Percentiles rank a stretch among this genome's conserved stretches.
phyloP scores from a whole-genome alignment of 805 yeast genomes.

The Candida sphagnicola region DNA sequence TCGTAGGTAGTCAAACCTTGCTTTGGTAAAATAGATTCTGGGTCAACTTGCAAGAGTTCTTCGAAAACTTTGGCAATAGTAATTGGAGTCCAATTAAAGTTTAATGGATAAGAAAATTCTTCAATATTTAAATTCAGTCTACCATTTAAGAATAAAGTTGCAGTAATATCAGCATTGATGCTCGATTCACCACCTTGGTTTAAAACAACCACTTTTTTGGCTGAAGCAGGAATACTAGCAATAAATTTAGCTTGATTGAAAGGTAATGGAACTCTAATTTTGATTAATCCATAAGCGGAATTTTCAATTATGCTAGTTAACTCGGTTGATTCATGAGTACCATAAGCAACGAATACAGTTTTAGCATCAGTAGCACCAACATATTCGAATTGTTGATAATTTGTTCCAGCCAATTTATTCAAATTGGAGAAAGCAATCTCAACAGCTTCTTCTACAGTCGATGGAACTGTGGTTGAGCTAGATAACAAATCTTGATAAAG shows the following conservation, averaged over 20 bases:
- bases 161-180: constrained; percentile 68
- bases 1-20: constrained; percentile 12
- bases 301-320: constrained; percentile 43
- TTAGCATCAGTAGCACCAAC: constrained; percentile 59
- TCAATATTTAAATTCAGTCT: constrained; percentile 38
- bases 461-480: constrained; percentile 16
- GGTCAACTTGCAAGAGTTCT: constrained; percentile 3
- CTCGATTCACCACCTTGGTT: constrained; percentile 30
- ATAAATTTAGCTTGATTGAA: constrained; percentile 64
- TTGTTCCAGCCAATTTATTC: constrained; percentile 52
- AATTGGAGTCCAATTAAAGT: constrained; percentile 53
- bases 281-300: constrained; percentile 58
- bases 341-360: constrained; percentile 79
- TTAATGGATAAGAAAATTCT: constrained; percentile 50
- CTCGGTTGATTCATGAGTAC: constrained; percentile 61
- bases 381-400: constrained; percentile 64
- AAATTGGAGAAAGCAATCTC: constrained; percentile 45
- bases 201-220: constrained; percentile 62
- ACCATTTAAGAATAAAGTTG: constrained; percentile 58
- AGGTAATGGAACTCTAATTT: constrained; percentile 77
- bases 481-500: constrained; percentile 35
- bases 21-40: constrained; percentile 3
- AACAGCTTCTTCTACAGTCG: constrained; percentile 35
- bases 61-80: constrained; percentile 47
- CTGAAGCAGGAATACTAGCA: constrained; percentile 51